Conservation (phyloP, 2,329 filamentous ascomycete species). For the Claviceps purpurea region DNA sequence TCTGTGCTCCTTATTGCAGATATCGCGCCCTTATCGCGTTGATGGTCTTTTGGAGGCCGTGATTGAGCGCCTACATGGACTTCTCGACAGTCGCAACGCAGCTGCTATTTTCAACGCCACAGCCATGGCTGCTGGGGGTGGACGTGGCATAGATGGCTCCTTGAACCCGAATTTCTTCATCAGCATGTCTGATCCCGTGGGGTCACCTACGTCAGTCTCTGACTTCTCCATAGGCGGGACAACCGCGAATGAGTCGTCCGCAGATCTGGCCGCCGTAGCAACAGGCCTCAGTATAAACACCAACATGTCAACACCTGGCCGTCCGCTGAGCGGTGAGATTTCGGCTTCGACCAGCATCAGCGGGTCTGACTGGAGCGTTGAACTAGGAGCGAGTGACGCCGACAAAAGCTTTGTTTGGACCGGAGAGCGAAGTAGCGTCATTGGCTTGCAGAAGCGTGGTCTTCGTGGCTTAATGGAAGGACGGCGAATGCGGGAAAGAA, state of each 20-base stretch:
- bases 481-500: conserved; percentile 65
- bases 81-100: conserved; percentile 85
- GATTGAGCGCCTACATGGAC: conserved; percentile 76
- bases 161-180: conserved; percentile 52
- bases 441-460: conserved; percentile 88
- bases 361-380: conserved; percentile 43
- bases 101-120: conserved; percentile 97
- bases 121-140: conserved; percentile 92
- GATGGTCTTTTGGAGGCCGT: conserved; percentile 87
- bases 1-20: conserved; percentile 84
- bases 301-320: conserved; percentile 20
- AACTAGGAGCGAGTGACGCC: conserved; percentile 35
- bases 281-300: conserved; percentile 37
- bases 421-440: conserved; percentile 73
- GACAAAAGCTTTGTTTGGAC: conserved; percentile 51
- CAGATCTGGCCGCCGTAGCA: conserved; percentile 21
- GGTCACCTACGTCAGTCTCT: conserved; percentile 18
- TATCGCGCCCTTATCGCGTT: conserved; percentile 83
- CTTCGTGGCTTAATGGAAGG: conserved; percentile 91
- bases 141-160: conserved; percentile 61
- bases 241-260: conserved; percentile 15
- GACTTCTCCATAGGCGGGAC: conserved; percentile 21
- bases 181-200: conserved; percentile 30
- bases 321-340: conserved; percentile 33
- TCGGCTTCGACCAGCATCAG: conserved; percentile 38